Evolutionary conservation across 345 rosid genomes (phyloP).

Genomic region (Leavenworthia alabamica): DNA sequence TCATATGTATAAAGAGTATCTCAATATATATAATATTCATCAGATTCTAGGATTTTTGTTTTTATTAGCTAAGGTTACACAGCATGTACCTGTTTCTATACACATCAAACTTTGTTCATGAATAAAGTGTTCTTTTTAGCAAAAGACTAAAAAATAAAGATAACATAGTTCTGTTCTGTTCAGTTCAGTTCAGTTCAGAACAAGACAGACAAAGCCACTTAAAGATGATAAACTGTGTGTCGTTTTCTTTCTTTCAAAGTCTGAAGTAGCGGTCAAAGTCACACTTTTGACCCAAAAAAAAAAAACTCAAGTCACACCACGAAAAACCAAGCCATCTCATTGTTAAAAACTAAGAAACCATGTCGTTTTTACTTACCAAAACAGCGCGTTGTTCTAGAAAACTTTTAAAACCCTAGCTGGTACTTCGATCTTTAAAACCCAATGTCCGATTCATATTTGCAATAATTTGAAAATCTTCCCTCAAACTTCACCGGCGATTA

Average conservation of each 20-base stretch:
- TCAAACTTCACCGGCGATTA: neutral
- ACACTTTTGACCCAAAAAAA: too few species aligned
- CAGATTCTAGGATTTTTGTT: slow-evolving; percentile 12
- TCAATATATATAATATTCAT: neutral
- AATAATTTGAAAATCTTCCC: neutral
- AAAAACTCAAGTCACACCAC: too few species aligned
- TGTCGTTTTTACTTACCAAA: neutral
- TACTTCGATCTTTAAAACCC: neutral
- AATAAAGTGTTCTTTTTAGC: slow-evolving; percentile 4
- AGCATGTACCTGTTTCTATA: neutral
- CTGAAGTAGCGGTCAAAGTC: too few species aligned
- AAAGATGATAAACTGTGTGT: too few species aligned
- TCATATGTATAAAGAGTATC: slow-evolving; percentile 10
- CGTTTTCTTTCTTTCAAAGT: too few species aligned
- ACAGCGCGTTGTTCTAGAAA: slow-evolving; percentile 16
- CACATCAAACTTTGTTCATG: slow-evolving; percentile 19
- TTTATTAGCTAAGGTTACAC: neutral
- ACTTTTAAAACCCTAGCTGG: neutral
- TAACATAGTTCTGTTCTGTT: neutral
- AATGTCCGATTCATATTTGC: neutral
- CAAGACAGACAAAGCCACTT: too few species aligned
- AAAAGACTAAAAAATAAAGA: neutral
- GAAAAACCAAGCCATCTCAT: neutral
- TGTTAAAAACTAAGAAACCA: neutral
- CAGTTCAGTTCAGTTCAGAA: too few species aligned